Evolutionary conservation across 2,329 filamentous ascomycete genomes (phyloP), one percentile per base, ranked within the genome.

Genomic region (Periconia sp.): DNA sequence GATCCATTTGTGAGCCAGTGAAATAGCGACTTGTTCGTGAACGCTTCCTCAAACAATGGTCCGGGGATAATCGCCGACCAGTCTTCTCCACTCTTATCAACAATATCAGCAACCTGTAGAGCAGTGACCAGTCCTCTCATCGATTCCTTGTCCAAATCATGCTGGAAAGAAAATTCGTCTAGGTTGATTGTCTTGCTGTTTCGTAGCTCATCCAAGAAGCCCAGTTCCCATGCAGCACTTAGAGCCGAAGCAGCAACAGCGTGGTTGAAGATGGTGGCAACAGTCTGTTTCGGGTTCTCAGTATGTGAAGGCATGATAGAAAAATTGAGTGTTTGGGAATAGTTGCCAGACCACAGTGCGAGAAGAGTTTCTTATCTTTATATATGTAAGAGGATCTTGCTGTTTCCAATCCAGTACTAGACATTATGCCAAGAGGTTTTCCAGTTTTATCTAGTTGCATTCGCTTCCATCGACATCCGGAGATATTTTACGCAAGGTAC

Each of bases 141-240:
- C 8, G 46, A 48, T 5, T 23, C 46, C 13, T 23, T 41, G 30
- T 48, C 46, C 35, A 48, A 30, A 17, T 48, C 46, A 48, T 48
- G 31, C 30, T 48, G 46, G 11, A 18, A 13, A 40, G 30, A 15
- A 17, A 48, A 48, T 17, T 48, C n/a, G 3, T 48, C 30, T 33
- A 48, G 17, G 20, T 48, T 23, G 46, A 48, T 30, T 27, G 15
- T 40, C 14, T 48, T 48, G 11, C 23, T 8, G 11, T 48, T 33
- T 41, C 46, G 46, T 33, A 48, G 30, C 41, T 37, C 46, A 48
- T 48, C 46, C 8, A 48, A 30, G n/a, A 48, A 41, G 30, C 46
- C 46, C 19, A 41, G 6, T 33, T 48, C 46, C 46, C 46, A 48
- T 19, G 46, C 46, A 6, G 46, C 35, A 20, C 31, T 41, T 14